phyloP scores from a whole-genome alignment of 2,329 filamentous ascomycete species.

The Ambrosiella beaveri region DNA sequence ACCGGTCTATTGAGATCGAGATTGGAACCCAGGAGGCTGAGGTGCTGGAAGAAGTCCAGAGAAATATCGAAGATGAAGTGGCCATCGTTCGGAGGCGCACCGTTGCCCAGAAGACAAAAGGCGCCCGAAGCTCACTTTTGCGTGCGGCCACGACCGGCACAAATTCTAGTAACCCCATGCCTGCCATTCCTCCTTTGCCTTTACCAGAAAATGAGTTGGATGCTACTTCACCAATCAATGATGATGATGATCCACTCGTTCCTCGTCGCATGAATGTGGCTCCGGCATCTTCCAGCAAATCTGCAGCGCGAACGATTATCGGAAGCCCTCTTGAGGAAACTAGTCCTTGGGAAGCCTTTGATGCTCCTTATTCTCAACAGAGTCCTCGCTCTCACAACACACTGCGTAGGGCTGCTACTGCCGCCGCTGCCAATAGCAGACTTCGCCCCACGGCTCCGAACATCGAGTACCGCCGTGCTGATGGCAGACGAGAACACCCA shows the following conservation, averaged over 20 bases:
- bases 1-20: constrained; percentile 47
- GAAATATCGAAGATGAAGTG: constrained; percentile 61
- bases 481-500: constrained; percentile 54
- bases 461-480: constrained; percentile 48
- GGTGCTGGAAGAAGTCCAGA: constrained; percentile 52
- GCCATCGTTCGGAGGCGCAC: constrained; percentile 62
- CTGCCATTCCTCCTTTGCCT: constrained; percentile 19
- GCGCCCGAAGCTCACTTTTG: constrained; percentile 29
- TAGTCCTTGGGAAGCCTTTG: constrained; percentile 33
- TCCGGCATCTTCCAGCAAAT: constrained; percentile 10
- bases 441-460: constrained; percentile 38
- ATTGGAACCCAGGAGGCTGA: constrained; percentile 55
- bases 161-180: constrained; percentile 10
- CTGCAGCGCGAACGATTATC: not conserved
- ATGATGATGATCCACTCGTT: constrained; percentile 34
- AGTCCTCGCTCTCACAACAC: constrained; percentile 54
- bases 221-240: constrained; percentile 16
- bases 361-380: constrained; percentile 56
- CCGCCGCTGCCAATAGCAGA: constrained; percentile 51
- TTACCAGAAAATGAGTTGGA: constrained; percentile 6
- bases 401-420: constrained; percentile 55
- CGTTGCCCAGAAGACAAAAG: constrained; percentile 42
- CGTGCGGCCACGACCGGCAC: constrained; percentile 27
- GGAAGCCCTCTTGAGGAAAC: constrained; percentile 14
- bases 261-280: constrained; percentile 26